A percentile compares a stretch with the other conserved stretches of the same genome.
phyloP scores from a whole-genome alignment of 2,329 filamentous ascomycete species.

The Gyromitra esculenta region DNA sequence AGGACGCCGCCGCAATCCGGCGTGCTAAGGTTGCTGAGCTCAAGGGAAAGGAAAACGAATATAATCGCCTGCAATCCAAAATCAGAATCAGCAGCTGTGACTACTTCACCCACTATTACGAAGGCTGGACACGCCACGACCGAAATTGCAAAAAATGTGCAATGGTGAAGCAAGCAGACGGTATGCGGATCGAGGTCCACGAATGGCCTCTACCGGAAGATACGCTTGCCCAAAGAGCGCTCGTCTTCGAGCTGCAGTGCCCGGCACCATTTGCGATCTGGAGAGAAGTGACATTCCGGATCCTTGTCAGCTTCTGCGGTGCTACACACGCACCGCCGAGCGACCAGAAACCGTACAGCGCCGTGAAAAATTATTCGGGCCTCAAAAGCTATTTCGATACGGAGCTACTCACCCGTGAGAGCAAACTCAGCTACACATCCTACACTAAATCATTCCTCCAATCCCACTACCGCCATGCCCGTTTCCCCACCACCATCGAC shows the following conservation, averaged over 20 bases:
- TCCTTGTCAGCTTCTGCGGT: conserved; percentile 49
- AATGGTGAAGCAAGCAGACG: conserved; percentile 58
- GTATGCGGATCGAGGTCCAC: conserved; percentile 64
- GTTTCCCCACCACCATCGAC: conserved; percentile 57
- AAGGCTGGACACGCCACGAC: conserved; percentile 37
- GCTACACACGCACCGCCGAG: neutral
- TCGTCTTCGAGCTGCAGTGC: conserved; percentile 54
- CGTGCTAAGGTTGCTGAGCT: neutral
- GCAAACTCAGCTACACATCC: conserved; percentile 25
- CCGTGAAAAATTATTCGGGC: neutral
- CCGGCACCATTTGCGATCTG: conserved; percentile 52
- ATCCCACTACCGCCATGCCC: conserved; percentile 59
- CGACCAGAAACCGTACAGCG: neutral
- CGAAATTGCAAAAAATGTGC: conserved; percentile 59
- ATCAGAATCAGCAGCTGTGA: conserved; percentile 15
- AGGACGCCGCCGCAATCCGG: neutral
- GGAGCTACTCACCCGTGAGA: neutral
- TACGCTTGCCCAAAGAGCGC: neutral
- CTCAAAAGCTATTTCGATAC: conserved; percentile 14
- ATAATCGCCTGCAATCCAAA: conserved; percentile 3
- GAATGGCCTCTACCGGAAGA: conserved; percentile 68
- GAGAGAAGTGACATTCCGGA: conserved; percentile 54
- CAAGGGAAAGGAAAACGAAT: neutral
- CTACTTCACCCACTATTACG: conserved; percentile 12
- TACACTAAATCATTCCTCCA: conserved; percentile 59